These are phyloP conservation scores for Lipomyces anomalus DNA, from an alignment of 805 yeast species.

Conservation along the genomic window DNA sequence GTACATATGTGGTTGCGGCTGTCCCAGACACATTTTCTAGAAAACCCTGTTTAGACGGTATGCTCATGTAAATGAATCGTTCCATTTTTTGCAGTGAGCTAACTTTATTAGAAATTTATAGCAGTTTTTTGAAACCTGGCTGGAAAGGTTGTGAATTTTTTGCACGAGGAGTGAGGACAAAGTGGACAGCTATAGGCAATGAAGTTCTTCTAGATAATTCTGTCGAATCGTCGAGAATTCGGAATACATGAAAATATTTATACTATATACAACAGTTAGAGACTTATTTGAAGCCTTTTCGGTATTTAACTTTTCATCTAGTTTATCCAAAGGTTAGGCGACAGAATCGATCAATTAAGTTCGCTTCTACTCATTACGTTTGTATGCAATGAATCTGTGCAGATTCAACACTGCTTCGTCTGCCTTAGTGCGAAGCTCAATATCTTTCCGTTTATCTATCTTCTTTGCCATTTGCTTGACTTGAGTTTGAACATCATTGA, in stretches of 20 bases:
- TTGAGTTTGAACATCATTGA: slow-evolving; percentile 43
- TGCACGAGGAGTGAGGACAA: background rate
- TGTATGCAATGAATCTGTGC: slow-evolving; percentile 73
- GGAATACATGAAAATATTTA: background rate
- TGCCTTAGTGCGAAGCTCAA: slow-evolving; percentile 53
- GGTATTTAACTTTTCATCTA: background rate
- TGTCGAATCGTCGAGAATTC: background rate
- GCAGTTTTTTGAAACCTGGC: background rate
- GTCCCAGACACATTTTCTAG: background rate
- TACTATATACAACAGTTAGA: too few species aligned
- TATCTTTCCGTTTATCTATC: slow-evolving; percentile 59
- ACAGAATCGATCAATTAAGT: too few species aligned
- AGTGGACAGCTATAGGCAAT: background rate
- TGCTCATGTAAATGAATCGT: too few species aligned
- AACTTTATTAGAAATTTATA: too few species aligned
- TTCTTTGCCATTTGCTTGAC: slow-evolving; percentile 51
- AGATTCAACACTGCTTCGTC: slow-evolving; percentile 64
- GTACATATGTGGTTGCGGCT: background rate
- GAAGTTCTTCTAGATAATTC: background rate
- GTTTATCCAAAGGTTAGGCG: background rate
- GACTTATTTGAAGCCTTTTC: too few species aligned
- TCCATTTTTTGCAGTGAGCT: too few species aligned
- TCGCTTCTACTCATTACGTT: slow-evolving; percentile 41
- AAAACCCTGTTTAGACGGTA: background rate
- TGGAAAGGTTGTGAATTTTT: background rate